Evolutionary conservation across 441 rosid genomes (phyloP).

Genomic region (Kokia cookei): DNA sequence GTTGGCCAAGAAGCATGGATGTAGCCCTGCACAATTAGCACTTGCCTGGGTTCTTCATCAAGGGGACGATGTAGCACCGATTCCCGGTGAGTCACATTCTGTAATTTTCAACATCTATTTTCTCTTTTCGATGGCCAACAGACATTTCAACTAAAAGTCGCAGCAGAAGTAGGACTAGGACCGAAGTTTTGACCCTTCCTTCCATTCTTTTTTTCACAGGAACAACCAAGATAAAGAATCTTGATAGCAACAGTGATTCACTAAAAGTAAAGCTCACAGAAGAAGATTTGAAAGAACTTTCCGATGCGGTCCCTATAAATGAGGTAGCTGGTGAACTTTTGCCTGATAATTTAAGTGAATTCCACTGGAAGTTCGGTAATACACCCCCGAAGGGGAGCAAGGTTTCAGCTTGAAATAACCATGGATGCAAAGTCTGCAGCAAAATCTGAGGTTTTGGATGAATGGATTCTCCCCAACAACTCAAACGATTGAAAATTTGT

Average conservation of each 20-base stretch:
- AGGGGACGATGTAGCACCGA: slow-evolving; percentile 29
- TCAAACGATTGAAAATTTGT: not conserved
- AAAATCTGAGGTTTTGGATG: not conserved
- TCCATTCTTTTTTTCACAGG: not conserved
- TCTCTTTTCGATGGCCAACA: not conserved
- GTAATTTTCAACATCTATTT: too few relatives aligned
- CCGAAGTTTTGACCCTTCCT: not conserved
- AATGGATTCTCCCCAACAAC: not conserved
- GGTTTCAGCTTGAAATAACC: not conserved
- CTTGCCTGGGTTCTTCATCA: slow-evolving; percentile 29
- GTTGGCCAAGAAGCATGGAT: slow-evolving; percentile 19
- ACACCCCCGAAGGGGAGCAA: slow-evolving; percentile 16
- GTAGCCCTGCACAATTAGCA: slow-evolving; percentile 26
- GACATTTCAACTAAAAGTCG: not conserved
- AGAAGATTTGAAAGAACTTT: slow-evolving; percentile 29
- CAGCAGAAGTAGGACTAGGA: not conserved
- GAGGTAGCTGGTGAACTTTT: not conserved
- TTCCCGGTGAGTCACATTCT: slow-evolving; percentile 17
- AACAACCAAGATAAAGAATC: slow-evolving; percentile 20
- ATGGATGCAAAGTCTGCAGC: not conserved
- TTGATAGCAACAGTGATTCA: slow-evolving; percentile 22
- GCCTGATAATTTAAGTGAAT: not conserved
- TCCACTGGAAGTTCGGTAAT: slow-evolving; percentile 18
- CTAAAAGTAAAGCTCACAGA: slow-evolving; percentile 21
- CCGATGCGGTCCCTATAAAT: not conserved